phyloP scores from a whole-genome alignment of 805 yeast genomes.

The Monosporozyma servazzii region DNA sequence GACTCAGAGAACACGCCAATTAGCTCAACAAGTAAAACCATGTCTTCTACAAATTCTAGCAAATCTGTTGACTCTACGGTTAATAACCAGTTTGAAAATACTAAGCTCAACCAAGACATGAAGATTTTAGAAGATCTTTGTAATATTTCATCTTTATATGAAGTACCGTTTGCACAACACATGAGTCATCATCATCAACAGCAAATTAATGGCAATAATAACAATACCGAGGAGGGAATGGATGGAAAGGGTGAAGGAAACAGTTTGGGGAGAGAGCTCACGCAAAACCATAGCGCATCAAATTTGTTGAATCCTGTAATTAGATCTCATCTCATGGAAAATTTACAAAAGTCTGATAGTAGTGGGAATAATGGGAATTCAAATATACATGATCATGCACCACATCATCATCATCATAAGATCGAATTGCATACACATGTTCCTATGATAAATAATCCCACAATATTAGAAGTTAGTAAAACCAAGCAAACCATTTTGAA shows the following conservation, averaged over 20 bases:
- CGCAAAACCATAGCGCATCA: not conserved
- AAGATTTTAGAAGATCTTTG: slow-evolving; percentile 27
- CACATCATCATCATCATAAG: slow-evolving; percentile 31
- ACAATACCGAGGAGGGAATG: slow-evolving; percentile 5
- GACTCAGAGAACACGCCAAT: not conserved
- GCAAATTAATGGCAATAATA: not conserved
- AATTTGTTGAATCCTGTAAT: slow-evolving; percentile 10
- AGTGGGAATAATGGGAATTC: not conserved
- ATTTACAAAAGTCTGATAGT: not conserved
- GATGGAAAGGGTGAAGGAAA: not conserved
- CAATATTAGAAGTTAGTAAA: not conserved
- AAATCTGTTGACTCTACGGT: not conserved
- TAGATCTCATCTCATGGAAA: not conserved
- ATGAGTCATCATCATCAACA: slow-evolving; percentile 20
- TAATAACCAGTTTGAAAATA: slow-evolving; percentile 3
- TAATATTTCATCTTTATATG: slow-evolving; percentile 28
- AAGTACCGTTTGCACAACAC: slow-evolving; percentile 27
- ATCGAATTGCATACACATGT: slow-evolving; percentile 30
- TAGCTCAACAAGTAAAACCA: not conserved
- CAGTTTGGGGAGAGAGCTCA: not conserved
- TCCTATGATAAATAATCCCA: slow-evolving; percentile 1
- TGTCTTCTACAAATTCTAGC: not conserved
- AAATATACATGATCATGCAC: not conserved
- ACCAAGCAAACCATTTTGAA: not conserved
- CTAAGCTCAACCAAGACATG: slow-evolving; percentile 22